phyloP scores from a whole-genome alignment of 2,329 filamentous ascomycete genomes.

The Colletotrichum sp. region DNA sequence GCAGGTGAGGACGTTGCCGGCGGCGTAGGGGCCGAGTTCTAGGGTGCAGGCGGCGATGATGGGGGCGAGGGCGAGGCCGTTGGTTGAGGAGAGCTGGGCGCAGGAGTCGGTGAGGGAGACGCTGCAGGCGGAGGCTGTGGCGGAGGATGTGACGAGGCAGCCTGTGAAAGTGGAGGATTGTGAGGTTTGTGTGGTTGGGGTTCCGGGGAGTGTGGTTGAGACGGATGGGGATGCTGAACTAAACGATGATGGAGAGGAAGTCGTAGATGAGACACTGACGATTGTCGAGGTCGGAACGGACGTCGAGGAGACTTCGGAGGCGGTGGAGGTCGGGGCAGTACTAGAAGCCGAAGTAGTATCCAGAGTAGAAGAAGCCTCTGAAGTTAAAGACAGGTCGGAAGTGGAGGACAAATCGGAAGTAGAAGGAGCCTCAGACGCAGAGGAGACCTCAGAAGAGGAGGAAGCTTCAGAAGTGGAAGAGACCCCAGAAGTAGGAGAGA shows the following conservation, averaged over 20 bases:
- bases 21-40: slow-evolving; percentile 14
- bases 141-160: not conserved
- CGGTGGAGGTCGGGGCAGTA: not conserved
- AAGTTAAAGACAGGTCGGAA: not conserved
- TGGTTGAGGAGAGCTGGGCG: not conserved
- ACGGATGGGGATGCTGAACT: not conserved
- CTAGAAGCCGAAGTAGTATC: not conserved
- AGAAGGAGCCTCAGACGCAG: not conserved
- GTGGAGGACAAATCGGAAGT: not conserved
- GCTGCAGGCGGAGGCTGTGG: not conserved
- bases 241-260: not conserved
- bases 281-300: not conserved
- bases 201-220: not conserved
- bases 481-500: not conserved
- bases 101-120: slow-evolving; percentile 16
- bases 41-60: slow-evolving; percentile 14
- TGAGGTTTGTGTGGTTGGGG: not conserved
- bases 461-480: not conserved
- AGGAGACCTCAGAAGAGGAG: not conserved
- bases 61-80: slow-evolving; percentile 13
- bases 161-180: not conserved
- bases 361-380: not conserved
- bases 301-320: not conserved
- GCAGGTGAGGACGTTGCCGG: slow-evolving; percentile 3
- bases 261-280: not conserved